Base-by-base conservation (phyloP, 2,329 filamentous ascomycete species). In the Thielaviopsis musarum region DNA sequence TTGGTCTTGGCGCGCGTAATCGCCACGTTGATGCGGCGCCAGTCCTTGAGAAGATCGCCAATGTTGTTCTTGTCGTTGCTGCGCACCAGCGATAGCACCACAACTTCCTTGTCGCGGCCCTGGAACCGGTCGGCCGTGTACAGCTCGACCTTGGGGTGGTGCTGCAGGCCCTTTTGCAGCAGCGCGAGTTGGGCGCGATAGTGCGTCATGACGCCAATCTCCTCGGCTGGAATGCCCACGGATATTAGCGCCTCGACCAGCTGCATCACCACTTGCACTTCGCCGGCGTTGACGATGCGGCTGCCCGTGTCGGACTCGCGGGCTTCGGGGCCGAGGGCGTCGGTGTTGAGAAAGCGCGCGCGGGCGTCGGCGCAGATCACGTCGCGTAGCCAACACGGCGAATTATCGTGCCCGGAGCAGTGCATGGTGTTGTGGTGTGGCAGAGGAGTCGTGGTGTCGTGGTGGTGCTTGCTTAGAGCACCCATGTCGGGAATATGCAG, bases 111-210 rank as follows among this genome's bases (percentile, higher is more conserved):
- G 72, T 98, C 93, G 10, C 93, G 82, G 6, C 93, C 93, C 69
- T 98, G 93, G 70, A 95, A 98, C 52, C 91, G 89, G 71, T 98
- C 93, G 2, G 93, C 91, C 0, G 93, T 97, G 71, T 98, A 90
- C 79, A 97, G 90, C 71, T 98, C 93, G 1, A 98, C 83, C 1
- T 80, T 79, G 0, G 75, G 60, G 65, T 77, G 71, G 51, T 73
- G 74, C 34, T 81, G 80, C 38, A 95, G 79, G 12, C 77, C 77
- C 62, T 91, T 82, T 64, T 88, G 87, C 1, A 98, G 77, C 2
- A 95, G 75, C 0, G 88, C 84, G 1, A 98, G 81, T 70, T 98
- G 93, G 5, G 87, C 91, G 61, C 93, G 87, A 71, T 98, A 98
- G 70, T 96, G 90, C 17, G 93, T 96, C 74, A 98, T 96, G 64